Percentiles rank a stretch among this genome's conserved stretches.
Conservation (phyloP, 345 rosid species). For the Moringa oleifera region DNA sequence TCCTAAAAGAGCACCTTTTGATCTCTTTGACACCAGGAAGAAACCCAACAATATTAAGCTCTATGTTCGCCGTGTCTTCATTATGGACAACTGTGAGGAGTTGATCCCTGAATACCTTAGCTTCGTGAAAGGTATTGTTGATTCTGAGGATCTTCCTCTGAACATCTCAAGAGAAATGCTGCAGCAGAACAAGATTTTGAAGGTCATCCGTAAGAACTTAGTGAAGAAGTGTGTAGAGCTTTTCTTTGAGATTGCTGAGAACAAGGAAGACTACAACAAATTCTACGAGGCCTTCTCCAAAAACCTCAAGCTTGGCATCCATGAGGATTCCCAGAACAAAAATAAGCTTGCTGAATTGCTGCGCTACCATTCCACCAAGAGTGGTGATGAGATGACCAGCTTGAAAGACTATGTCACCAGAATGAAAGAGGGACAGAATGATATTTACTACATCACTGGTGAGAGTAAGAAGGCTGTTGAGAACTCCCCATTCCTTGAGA, state of each 20-base stretch:
- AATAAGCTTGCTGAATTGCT: constrained; percentile 76
- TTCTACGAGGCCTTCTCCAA: constrained; percentile 89
- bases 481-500: constrained; percentile 95
- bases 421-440: constrained; percentile 88
- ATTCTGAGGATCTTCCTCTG: constrained; percentile 87
- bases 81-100: constrained; percentile 96
- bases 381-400: constrained; percentile 86
- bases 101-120: constrained; percentile 79
- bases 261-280: constrained; percentile 91
- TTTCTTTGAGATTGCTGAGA: constrained; percentile 88
- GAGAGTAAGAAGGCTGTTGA: constrained; percentile 94
- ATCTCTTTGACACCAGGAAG: constrained; percentile 86
- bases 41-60: constrained; percentile 93
- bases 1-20: constrained; percentile 90
- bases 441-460: constrained; percentile 81
- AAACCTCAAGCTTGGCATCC: constrained; percentile 86
- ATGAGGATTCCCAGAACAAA: constrained; percentile 77
- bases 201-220: constrained; percentile 84
- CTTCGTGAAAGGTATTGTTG: constrained; percentile 86
- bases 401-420: constrained; percentile 90
- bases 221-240: constrained; percentile 92
- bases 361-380: constrained; percentile 87
- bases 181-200: constrained; percentile 90
- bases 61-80: constrained; percentile 84
- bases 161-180: constrained; percentile 81